Percentiles rank a stretch among this genome's conserved stretches.
phyloP scores from a whole-genome alignment of 2,329 filamentous ascomycete species.

The Pseudonectria buxi region DNA sequence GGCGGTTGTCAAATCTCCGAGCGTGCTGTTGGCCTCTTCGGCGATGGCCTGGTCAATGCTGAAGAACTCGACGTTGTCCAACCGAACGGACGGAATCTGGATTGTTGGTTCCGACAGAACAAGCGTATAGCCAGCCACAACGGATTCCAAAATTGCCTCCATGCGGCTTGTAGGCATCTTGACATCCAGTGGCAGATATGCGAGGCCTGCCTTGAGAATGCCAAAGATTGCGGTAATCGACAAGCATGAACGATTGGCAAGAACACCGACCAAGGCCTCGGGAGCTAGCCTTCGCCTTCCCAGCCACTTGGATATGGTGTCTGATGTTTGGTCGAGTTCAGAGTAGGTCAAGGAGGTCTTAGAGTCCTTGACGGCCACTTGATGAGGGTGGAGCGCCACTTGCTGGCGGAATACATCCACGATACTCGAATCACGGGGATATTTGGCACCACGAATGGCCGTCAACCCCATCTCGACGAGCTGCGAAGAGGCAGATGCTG shows the following conservation, averaged over 20 bases:
- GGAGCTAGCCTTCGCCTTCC: neutral
- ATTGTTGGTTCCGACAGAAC: conserved; percentile 5
- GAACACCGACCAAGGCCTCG: conserved; percentile 5
- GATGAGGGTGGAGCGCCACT: too few species aligned
- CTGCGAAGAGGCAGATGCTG: conserved; percentile 1
- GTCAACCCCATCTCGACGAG: conserved; percentile 10
- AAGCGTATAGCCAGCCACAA: neutral
- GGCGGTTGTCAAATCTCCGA: too few species aligned
- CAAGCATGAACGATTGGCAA: conserved; percentile 4
- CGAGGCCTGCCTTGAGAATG: conserved; percentile 13
- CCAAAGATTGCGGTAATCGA: conserved; percentile 7
- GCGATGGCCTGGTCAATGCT: neutral
- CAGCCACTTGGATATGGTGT: too few species aligned
- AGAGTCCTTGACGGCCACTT: too few species aligned
- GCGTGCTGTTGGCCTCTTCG: neutral
- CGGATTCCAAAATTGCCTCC: neutral
- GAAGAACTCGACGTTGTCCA: neutral
- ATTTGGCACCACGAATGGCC: conserved; percentile 3
- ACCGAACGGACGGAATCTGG: neutral
- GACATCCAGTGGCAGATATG: conserved; percentile 12
- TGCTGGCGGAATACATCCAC: too few species aligned
- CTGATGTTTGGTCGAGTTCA: too few species aligned
- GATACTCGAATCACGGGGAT: neutral
- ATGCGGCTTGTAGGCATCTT: conserved; percentile 8
- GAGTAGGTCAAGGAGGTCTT: too few species aligned